Evolutionary conservation across 163 green algal species (phyloP).

Genomic region (Scenedesmus sp.): DNA sequence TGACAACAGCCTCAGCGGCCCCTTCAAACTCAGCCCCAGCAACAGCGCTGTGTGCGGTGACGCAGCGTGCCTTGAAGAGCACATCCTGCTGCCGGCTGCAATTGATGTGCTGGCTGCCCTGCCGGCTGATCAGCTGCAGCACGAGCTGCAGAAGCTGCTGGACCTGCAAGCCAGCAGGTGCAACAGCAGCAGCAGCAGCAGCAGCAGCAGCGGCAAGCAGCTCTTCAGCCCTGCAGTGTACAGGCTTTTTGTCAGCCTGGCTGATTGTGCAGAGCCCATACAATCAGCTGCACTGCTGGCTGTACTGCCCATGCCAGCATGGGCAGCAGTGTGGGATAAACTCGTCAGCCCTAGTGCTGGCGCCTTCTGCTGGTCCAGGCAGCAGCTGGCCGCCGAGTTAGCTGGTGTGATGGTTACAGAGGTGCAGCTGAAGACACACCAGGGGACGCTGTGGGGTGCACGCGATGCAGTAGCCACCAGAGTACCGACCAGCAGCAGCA

Average conservation of each 20-base stretch:
- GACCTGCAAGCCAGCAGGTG: background rate
- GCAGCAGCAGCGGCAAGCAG: slow-evolving; percentile 5
- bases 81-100: background rate
- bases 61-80: background rate
- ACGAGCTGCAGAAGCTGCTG: slow-evolving; percentile 11
- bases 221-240: background rate
- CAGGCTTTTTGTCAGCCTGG: background rate
- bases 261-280: background rate
- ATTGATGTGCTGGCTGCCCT: slow-evolving; percentile 12
- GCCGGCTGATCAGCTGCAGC: slow-evolving; percentile 15
- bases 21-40: background rate
- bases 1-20: slow-evolving; percentile 2
- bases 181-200: slow-evolving; percentile 18
- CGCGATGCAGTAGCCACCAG: background rate
- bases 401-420: background rate
- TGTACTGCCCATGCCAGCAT: slow-evolving; percentile 30
- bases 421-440: background rate
- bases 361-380: slow-evolving; percentile 25
- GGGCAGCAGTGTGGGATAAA: slow-evolving; percentile 21
- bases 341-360: slow-evolving; percentile 22
- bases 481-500: background rate
- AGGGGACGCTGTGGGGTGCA: background rate
- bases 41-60: background rate
- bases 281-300: slow-evolving; percentile 21
- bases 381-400: slow-evolving; percentile 25